phyloP scores from a whole-genome alignment of 2,329 filamentous ascomycete species.

The Epichloe gansuensis region DNA sequence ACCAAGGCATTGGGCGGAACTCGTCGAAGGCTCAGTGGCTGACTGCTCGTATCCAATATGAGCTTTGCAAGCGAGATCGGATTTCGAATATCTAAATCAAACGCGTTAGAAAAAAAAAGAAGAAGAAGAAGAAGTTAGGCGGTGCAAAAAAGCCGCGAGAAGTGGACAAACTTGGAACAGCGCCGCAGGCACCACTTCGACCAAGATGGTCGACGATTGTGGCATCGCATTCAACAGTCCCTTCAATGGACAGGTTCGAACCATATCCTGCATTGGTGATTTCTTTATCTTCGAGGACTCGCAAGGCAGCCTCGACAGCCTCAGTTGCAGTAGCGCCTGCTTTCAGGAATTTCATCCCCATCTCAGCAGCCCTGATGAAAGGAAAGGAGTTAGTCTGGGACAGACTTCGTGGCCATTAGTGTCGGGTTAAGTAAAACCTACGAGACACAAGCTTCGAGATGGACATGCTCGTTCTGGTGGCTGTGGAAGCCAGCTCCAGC shows the following conservation, averaged over 20 bases:
- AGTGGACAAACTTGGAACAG: conserved; percentile 61
- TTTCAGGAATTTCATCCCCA: conserved; percentile 70
- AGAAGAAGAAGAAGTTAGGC: too few species aligned
- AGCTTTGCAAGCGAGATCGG: conserved; percentile 77
- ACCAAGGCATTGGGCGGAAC: conserved; percentile 90
- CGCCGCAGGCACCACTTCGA: conserved; percentile 84
- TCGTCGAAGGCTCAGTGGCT: conserved; percentile 67
- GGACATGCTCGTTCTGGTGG: conserved; percentile 67
- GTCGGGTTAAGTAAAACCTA: conserved; percentile 31
- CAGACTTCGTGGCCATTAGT: neutral
- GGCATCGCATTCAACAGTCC: conserved; percentile 87
- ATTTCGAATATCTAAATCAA: conserved; percentile 65
- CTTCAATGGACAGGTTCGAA: conserved; percentile 85
- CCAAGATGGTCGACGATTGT: conserved; percentile 85
- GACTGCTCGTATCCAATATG: conserved; percentile 65
- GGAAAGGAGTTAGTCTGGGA: conserved; percentile 1
- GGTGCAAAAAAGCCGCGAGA: neutral
- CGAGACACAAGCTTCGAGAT: conserved; percentile 81
- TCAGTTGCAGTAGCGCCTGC: conserved; percentile 71
- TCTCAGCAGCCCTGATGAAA: conserved; percentile 57
- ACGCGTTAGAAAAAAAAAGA: neutral
- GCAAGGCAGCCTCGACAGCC: conserved; percentile 80
- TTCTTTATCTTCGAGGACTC: conserved; percentile 78
- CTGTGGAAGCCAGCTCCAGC: conserved; percentile 94
- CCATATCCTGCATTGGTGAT: conserved; percentile 96